Percentiles rank a stretch among this genome's conserved stretches.
phyloP scores from a whole-genome alignment of 495 filamentous ascomycete species.

The Neurospora sp. region DNA sequence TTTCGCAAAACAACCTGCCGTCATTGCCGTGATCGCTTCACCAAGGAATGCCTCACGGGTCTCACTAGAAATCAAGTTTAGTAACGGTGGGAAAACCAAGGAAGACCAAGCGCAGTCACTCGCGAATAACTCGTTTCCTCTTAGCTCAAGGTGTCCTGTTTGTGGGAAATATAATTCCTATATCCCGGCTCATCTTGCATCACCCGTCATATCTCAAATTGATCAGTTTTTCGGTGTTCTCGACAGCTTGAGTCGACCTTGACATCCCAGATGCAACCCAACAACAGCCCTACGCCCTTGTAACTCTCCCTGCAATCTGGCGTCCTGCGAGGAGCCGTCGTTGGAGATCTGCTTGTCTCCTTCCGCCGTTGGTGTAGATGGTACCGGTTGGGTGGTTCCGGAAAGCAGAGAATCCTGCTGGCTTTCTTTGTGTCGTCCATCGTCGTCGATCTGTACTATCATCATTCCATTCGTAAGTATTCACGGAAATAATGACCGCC shows the following conservation, averaged over 20 bases:
- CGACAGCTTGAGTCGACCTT: background rate
- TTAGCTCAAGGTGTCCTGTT: background rate
- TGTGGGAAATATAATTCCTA: background rate
- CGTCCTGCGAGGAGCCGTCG: background rate
- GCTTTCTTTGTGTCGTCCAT: background rate
- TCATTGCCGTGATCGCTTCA: background rate
- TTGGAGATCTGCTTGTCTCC: background rate
- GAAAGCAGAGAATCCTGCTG: background rate
- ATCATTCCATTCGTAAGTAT: background rate
- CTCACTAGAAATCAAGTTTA: background rate
- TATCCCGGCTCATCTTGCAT: background rate
- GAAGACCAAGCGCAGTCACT: background rate
- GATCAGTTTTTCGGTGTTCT: background rate
- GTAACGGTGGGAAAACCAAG: too few species aligned
- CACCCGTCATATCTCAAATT: background rate
- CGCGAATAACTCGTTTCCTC: background rate
- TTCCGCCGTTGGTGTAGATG: background rate
- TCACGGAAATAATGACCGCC: background rate
- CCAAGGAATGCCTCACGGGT: background rate
- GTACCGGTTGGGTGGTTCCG: background rate
- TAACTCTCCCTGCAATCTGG: background rate
- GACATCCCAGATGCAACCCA: background rate
- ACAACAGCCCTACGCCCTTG: background rate
- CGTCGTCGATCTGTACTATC: background rate
- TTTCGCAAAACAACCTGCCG: background rate